Evolutionary conservation across 1,284 basidiomycete species (phyloP), one percentile per base, ranked within the genome.

Genomic region (Irpex sp.): DNA sequence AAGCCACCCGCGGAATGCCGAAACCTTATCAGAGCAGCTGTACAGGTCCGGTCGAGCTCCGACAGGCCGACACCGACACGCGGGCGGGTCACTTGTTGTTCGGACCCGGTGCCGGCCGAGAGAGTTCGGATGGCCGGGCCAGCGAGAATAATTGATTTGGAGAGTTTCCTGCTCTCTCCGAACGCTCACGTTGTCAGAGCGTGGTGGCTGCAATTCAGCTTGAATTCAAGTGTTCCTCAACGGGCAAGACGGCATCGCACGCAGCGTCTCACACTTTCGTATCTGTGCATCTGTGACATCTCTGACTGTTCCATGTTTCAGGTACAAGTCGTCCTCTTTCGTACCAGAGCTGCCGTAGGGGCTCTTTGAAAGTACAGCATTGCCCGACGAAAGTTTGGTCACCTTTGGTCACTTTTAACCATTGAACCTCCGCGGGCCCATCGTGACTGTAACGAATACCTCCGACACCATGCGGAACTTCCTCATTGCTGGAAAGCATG

Each of bases 1-100:
- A 69, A 75, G 74, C 74, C 74, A 72, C 73, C 63, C 72, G 72
- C 70, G 38, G 1, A 11, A 2, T 48, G 64, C 72, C 72, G 69
- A 58, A 72, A 72, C 58, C 54, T 63, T 70, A 69, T 64, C 60
- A 48, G 51, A 8, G 19, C 13, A 68, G 58, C 72, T 75, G 66
- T 66, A 68, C 58, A 73, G 72, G 54, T 57, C 58, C 69, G 70
- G 40, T 40, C 40, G 15, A 13, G 36, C 15, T 26, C 26, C 26
- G 26, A 26, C 26, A 26, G 3, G 26, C 26, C 26, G 26, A 34
- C 36, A 15, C 13, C 37, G 13, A 6, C 57, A 15, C n/a, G 57
- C 34, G 36, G 36, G 40, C 40, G 40, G 40, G 40, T 44, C 40
- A 44, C 40, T 44, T 58, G 36, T 4, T 54, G 19, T 34, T 51